A percentile compares a stretch with the other conserved stretches of the same genome.
These are phyloP conservation scores for Isoetes taiwanensis DNA, from an alignment of 75 land plant genomes.

Conservation along the genomic window DNA sequence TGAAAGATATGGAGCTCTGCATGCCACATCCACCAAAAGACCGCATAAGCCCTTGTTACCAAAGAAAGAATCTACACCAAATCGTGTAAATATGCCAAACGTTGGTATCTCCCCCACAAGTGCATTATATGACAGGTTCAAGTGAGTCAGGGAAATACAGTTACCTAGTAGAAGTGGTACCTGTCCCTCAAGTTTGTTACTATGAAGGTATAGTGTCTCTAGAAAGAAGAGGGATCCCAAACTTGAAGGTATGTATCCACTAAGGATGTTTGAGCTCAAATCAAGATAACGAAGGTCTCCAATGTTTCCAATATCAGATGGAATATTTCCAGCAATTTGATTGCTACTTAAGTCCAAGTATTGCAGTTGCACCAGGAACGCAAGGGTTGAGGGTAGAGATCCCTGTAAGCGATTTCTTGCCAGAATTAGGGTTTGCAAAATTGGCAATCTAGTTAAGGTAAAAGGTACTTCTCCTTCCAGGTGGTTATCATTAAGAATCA, in stretches of 20 bases:
- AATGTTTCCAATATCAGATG: background rate
- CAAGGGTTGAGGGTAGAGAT: background rate
- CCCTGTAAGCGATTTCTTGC: background rate
- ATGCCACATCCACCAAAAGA: background rate
- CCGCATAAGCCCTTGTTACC: background rate
- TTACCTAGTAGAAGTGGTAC: background rate
- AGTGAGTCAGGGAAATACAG: background rate
- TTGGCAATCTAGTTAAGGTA: background rate
- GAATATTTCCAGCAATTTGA: background rate
- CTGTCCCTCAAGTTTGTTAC: background rate
- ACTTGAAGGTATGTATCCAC: background rate
- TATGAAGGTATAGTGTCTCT: background rate
- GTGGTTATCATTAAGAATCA: background rate
- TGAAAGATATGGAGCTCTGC: background rate
- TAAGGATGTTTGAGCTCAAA: background rate
- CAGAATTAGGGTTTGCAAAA: background rate
- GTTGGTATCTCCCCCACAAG: slow-evolving; percentile 2
- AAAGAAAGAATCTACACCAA: background rate
- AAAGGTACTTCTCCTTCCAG: background rate
- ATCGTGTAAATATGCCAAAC: background rate
- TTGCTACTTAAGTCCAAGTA: background rate
- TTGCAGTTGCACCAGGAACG: background rate
- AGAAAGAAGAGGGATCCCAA: background rate
- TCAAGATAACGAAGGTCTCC: background rate
- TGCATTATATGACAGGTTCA: background rate